These are phyloP conservation scores for Aspergillus unguis DNA, from an alignment of 2,329 filamentous ascomycete species.

Conservation along the genomic window DNA sequence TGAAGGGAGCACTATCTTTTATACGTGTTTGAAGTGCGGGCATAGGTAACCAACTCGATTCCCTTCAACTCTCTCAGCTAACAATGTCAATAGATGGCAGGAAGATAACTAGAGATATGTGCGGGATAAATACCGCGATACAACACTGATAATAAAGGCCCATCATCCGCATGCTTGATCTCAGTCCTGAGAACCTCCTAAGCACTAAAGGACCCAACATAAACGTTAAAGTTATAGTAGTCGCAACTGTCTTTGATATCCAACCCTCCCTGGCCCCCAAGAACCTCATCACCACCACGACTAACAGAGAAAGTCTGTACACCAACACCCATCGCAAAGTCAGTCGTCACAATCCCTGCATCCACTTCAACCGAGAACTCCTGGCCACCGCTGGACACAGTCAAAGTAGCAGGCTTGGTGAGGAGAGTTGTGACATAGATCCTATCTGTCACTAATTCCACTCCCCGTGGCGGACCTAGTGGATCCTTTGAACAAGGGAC, in stretches of 20 bases:
- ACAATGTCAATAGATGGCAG: neutral
- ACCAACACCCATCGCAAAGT: constrained; percentile 32
- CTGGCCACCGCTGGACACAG: constrained; percentile 28
- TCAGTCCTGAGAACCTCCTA: neutral
- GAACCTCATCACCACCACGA: constrained; percentile 17
- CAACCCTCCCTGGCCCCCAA: constrained; percentile 19
- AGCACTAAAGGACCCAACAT: constrained; percentile 22
- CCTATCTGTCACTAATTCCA: constrained; percentile 25
- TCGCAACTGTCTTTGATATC: constrained; percentile 25
- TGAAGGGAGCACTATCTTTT: neutral
- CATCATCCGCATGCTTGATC: neutral
- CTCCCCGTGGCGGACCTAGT: constrained; percentile 25
- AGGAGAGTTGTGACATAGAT: constrained; percentile 34
- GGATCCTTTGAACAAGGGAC: constrained; percentile 25
- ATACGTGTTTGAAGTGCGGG: neutral
- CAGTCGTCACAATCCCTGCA: constrained; percentile 32
- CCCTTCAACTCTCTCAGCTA: no score
- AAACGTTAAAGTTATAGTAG: constrained; percentile 35
- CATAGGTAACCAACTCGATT: neutral
- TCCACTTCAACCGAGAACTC: constrained; percentile 19
- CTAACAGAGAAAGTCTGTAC: constrained; percentile 27
- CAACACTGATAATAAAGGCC: no score
- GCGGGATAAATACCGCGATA: no score
- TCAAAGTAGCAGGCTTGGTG: constrained; percentile 26
- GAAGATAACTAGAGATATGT: neutral